Base-by-base conservation (phyloP, 768 basidiomycete species). In the Rhodotorula babjevae region DNA sequence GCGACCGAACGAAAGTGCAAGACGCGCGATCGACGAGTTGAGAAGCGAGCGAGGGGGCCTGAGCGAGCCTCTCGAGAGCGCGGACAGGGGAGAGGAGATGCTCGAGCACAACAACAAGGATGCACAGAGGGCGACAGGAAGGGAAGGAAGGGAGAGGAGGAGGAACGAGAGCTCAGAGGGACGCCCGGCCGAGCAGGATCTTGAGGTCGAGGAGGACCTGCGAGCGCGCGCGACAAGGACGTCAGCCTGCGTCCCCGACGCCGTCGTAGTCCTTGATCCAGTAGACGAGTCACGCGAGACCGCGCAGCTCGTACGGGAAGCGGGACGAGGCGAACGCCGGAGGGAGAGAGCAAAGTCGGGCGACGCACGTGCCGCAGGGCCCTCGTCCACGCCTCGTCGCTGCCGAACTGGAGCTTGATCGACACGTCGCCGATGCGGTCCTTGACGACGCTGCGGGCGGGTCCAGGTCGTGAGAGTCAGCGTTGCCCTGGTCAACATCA, bases 351-450 rank as follows among this genome's bases (percentile, higher is more conserved):
- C 50, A 46, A 14, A 3, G 14, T 6, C 60, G 44, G 40, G 7
- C 23, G 40, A 74, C 74, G 44, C 47, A 98, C 91, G 77, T 96
- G 93, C 46, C 92, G 86, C 78, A 98, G 83, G 9, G 93, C 92
- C 70, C 92, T 87, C 33, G 95, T 97, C 95, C 95, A 99, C 0
- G 87, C 85, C 78, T 99, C 95, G 79, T 99, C 95, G 77, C 92
- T 91, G 76, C 90, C 90, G 81, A 96, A 95, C 79, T 94, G 93
- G 8, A 94, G 83, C 81, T 94, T 93, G 74, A 98, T 90, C 1
- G 92, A 93, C 27, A 91, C 90, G 66, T 95, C 93, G 14, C 93
- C 94, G 67, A 99, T 99, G 82, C 89, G 92, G 82, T 99, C 96
- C 81, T 92, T 97, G 55, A 85, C 83, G 65, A 98, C 88, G 78